Evolutionary conservation across 2,329 filamentous ascomycete species (phyloP), one percentile per base, ranked within the genome.

Genomic region (Phialophora verrucosa): DNA sequence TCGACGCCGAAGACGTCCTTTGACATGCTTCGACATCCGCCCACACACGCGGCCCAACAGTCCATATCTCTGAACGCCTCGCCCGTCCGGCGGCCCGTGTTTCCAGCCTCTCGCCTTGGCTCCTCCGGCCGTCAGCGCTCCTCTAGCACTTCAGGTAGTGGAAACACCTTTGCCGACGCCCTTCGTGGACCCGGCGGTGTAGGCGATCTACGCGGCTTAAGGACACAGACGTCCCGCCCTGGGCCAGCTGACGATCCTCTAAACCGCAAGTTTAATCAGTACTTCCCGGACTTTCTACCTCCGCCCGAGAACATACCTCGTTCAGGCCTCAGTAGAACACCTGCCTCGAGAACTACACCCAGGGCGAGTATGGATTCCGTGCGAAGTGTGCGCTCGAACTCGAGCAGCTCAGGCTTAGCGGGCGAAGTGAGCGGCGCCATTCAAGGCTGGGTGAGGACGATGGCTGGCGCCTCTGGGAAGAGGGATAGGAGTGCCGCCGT

Each of bases 101-200:
- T 67, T 8, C 61, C 64, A 17, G 57, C 61, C n/a, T 61, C 59
- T 51, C 64, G 71, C 71, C 51, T 76, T 76, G 38, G 74, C 35
- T 51, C 35, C 3, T 67, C 67, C 72, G 72, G 68, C 60, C 63
- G 74, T 59, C 49, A 66, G 58, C 72, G 75, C 67, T 71, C 70
- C 17, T 69, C 67, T 14, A 71, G 68, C 53, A 53, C 54, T 2
- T 76, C 73, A 77, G 78, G 74, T 73, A 77, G 71, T 71, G 55
- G 58, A 3, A 65, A 58, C 35, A 75, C 71, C 83, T 75, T 76
- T 51, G 62, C 86, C 1, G 81, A 82, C 4, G 90, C 91, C 81
- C 89, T 97, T 78, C 87, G 89, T 50, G 91, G 92, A 0, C 92
- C 94, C 2, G 94, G 94, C 23, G 94, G 93, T 14, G 92, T 98